These are phyloP conservation scores for Eucalyptus curtisii DNA, from an alignment of 345 rosid genomes.

Conservation along the genomic window DNA sequence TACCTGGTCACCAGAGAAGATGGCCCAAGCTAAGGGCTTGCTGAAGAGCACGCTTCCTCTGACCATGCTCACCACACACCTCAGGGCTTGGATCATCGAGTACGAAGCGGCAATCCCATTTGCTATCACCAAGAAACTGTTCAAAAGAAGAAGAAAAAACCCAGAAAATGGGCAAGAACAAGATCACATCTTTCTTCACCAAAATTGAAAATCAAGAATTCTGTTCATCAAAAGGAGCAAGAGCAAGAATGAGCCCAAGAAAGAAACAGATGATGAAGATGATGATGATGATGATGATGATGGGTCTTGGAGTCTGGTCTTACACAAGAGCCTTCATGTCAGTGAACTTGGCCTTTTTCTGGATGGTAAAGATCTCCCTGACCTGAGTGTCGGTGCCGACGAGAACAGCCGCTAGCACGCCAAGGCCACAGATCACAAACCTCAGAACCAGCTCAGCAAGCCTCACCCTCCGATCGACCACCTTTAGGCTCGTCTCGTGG, in stretches of 20 bases:
- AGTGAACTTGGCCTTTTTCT: constrained; percentile 61
- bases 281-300: too few relatives aligned
- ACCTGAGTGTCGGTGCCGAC: constrained; percentile 66
- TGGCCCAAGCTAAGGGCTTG: constrained; percentile 78
- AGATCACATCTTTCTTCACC: not conserved
- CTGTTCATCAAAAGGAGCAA: not conserved
- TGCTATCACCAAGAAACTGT: constrained; percentile 74
- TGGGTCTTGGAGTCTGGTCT: constrained; percentile 2
- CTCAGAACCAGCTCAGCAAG: constrained; percentile 68
- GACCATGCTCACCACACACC: constrained; percentile 53
- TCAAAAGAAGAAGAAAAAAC: not conserved
- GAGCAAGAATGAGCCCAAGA: not conserved
- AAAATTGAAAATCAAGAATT: not conserved
- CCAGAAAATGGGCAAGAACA: not conserved
- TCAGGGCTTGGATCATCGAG: constrained; percentile 63
- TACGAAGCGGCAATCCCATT: constrained; percentile 65
- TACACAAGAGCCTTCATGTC: constrained; percentile 97
- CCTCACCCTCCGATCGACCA: constrained; percentile 56
- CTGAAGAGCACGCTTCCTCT: constrained; percentile 54
- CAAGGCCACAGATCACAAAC: constrained; percentile 42
- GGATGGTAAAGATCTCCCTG: constrained; percentile 57
- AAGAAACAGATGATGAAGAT: not conserved
- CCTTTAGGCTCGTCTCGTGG: constrained; percentile 38
- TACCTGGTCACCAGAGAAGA: constrained; percentile 93
- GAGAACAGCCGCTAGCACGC: constrained; percentile 51